These are phyloP conservation scores for Peronospora farinosa DNA, from an alignment of 352 stramenopile genomes.

Conservation along the genomic window DNA sequence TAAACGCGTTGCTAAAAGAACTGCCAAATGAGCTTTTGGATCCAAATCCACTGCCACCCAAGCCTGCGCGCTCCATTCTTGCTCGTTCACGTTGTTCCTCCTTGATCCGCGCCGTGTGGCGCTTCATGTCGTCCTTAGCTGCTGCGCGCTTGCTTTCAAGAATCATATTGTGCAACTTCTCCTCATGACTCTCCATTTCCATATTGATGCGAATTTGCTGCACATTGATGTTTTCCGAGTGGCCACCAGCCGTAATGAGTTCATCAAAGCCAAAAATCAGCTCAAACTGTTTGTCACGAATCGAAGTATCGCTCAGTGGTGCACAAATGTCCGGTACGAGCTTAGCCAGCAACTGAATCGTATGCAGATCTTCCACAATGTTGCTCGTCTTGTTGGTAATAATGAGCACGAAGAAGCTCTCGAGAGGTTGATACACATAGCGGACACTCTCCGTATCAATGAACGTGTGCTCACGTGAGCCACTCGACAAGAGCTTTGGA, in stretches of 20 bases:
- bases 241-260: constrained; percentile 94
- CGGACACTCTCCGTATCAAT: constrained; percentile 98
- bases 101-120: constrained; percentile 82
- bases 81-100: constrained; percentile 82
- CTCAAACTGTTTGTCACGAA: constrained; percentile 97
- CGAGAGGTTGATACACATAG: constrained; percentile 98
- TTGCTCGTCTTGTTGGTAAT: constrained; percentile 99
- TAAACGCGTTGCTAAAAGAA: constrained; percentile 57
- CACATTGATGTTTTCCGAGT: constrained; percentile 94
- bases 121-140: constrained; percentile 87
- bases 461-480: constrained; percentile 95
- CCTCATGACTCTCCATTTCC: constrained; percentile 99
- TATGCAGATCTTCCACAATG: constrained; percentile 99
- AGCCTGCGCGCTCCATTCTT: constrained; percentile 62
- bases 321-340: constrained; percentile 94
- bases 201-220: constrained; percentile 95
- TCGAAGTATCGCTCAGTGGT: constrained; percentile 89
- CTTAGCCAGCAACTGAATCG: constrained; percentile 95
- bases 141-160: constrained; percentile 92
- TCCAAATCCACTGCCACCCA: constrained; percentile 64
- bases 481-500: constrained; percentile 95
- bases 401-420: constrained; percentile 96
- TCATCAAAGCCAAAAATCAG: constrained; percentile 99
- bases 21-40: constrained; percentile 71
- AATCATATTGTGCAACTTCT: constrained; percentile 98